Base-by-base conservation (phyloP, 2,329 filamentous ascomycete species). In the Epicoccum sorghinum region DNA sequence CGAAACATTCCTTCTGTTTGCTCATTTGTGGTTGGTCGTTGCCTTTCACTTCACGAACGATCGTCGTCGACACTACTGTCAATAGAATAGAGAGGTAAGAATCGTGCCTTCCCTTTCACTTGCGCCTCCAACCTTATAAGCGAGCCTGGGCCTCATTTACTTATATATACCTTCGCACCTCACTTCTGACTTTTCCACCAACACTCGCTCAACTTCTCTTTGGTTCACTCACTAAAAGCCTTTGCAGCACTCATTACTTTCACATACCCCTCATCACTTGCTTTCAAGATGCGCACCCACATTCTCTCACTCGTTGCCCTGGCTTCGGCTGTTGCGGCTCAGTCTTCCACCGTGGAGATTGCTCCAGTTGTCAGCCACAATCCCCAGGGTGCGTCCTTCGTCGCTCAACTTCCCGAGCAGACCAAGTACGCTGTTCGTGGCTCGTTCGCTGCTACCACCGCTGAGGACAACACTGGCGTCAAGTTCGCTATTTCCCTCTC, bases 401-500 rank as follows among this genome's bases (percentile, higher is more conserved):
- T 71, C 29, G 77, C 77, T 30, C 67, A 50, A 7, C 62, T 79
- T n/a, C 71, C 73, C 13, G 57, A 64, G 49, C 71, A 66, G 57
- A 63, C 55, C 14, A 67, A 66, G 45, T 75, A 57, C 50, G 41
- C 62, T n/a, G 64, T 78, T 12, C 59, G 62, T 36, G 77, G 76
- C 47, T 66, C 65, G 30, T 62, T 79, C 33, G 59, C 66, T 38
- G 71, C 73, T 33, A 60, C 62, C 32, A 66, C 73, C 5, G 63
- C 58, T 7, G 53, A 68, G 14, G 66, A 73, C 46, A 78, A 74
- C 47, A 70, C 67, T 25, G 78, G 78, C 32, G 74, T 77, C 48
- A 61, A 69, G 47, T 74, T 80, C 51, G 61, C 69, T 33, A 61
- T 80, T 56, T 71, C 70, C 47, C 59, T 81, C 55, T 61, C 65